Conservation (phyloP, 176 grass and related monocot genomes). For the Oryza rufipogon region DNA sequence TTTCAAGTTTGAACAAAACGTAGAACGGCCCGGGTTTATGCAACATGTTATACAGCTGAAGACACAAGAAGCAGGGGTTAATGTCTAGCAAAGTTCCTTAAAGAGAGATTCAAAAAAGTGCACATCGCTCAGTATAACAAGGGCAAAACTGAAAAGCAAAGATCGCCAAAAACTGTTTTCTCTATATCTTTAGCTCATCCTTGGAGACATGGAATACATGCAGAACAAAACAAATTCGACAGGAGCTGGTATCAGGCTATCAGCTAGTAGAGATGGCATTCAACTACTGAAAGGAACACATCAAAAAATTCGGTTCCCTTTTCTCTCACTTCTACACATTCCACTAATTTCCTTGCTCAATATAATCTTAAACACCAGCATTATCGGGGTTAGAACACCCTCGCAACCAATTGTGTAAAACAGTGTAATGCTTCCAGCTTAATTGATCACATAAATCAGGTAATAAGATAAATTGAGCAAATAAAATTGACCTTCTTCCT, state of each 20-base stretch:
- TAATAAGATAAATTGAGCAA: conserved; percentile 1
- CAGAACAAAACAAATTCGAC: background rate
- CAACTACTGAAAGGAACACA: conserved; percentile 58
- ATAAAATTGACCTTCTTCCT: conserved; percentile 17
- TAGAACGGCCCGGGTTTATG: background rate
- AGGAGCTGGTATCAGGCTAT: no score
- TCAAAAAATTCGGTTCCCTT: conserved; percentile 65
- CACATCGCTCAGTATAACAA: background rate
- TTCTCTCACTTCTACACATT: conserved; percentile 41
- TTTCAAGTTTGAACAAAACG: background rate
- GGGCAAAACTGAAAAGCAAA: background rate
- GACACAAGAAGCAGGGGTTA: background rate
- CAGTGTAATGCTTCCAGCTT: conserved; percentile 15
- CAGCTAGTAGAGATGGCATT: conserved; percentile 28
- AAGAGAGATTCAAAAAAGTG: background rate
- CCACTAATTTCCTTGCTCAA: conserved; percentile 17
- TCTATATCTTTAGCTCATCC: background rate
- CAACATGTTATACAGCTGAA: background rate
- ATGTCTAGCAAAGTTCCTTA: background rate
- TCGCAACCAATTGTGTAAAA: conserved; percentile 30
- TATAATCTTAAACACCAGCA: conserved; percentile 18
- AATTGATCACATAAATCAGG: background rate
- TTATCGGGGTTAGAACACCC: conserved; percentile 29
- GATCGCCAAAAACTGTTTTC: background rate
- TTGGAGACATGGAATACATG: background rate